These are phyloP conservation scores for Phycomyces nitens DNA, from an alignment of 192 early-diverging fungal species.

Conservation along the genomic window DNA sequence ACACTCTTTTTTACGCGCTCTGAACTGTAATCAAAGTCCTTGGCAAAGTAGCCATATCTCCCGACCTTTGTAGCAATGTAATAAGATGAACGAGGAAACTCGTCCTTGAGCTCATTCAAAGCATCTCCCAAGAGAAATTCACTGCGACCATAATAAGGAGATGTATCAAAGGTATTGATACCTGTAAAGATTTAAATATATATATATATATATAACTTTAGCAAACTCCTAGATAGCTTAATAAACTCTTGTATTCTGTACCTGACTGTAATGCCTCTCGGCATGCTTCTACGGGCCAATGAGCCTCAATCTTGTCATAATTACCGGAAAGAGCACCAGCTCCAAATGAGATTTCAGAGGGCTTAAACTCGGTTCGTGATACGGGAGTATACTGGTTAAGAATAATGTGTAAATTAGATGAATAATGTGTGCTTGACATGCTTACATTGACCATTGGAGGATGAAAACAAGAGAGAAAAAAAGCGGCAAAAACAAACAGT, in stretches of 20 bases:
- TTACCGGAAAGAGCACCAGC: constrained; percentile 47
- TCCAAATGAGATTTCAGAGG: constrained; percentile 51
- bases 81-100: constrained; percentile 64
- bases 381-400: constrained; percentile 2
- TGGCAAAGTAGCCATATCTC: constrained; percentile 58
- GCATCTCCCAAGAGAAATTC: constrained; percentile 65
- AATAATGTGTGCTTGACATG: not conserved
- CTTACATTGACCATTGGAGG: not conserved
- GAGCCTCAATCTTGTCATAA: constrained; percentile 45
- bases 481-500: not conserved
- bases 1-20: constrained; percentile 49
- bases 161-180: constrained; percentile 69
- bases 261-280: constrained; percentile 45
- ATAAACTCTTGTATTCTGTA: constrained; percentile 10
- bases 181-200: too few relatives aligned
- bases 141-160: constrained; percentile 69
- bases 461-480: not conserved
- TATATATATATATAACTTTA: not conserved
- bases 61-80: constrained; percentile 71
- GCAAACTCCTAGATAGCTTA: not conserved
- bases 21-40: constrained; percentile 65
- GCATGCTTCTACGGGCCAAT: constrained; percentile 45
- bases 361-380: constrained; percentile 31
- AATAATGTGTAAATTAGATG: not conserved
- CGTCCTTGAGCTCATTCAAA: constrained; percentile 37